These are phyloP conservation scores for Debaryomyces nepalensis DNA, from an alignment of 1,139 yeast species.

Conservation along the genomic window DNA sequence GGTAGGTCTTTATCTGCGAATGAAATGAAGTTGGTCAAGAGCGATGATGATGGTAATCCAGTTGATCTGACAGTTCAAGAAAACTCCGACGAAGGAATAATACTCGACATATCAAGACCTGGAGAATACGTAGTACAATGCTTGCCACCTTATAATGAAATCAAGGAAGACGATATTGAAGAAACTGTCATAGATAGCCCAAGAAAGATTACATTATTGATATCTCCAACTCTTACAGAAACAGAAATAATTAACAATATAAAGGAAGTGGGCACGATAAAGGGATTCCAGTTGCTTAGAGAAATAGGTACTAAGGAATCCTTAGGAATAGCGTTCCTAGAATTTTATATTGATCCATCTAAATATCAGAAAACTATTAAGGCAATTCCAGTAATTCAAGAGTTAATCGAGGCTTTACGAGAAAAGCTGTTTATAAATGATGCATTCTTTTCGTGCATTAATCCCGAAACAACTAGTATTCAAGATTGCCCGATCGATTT, in stretches of 20 bases:
- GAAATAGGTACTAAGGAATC: conserved; percentile 45
- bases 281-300: conserved; percentile 36
- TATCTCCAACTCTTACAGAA: conserved; percentile 32
- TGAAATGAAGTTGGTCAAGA: conserved; percentile 26
- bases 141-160: conserved; percentile 23
- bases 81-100: conserved; percentile 19
- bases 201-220: conserved; percentile 36
- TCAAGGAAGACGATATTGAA: conserved; percentile 25
- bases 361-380: conserved; percentile 15
- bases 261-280: conserved; percentile 27
- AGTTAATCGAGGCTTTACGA: conserved; percentile 21
- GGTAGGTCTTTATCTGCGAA: conserved; percentile 39
- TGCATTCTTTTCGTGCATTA: conserved; percentile 41
- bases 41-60: conserved; percentile 19
- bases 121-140: conserved; percentile 60
- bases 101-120: conserved; percentile 56
- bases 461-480: conserved; percentile 34
- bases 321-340: conserved; percentile 46
- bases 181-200: conserved; percentile 42
- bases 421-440: conserved; percentile 24
- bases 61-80: conserved; percentile 15
- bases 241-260: conserved; percentile 32
- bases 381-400: conserved; percentile 23
- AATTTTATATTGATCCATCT: conserved; percentile 30
- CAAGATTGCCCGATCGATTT: conserved; percentile 43